Evolutionary conservation across 352 stramenopile genomes (phyloP).

Genomic region (Globisporangium iwayamae): DNA sequence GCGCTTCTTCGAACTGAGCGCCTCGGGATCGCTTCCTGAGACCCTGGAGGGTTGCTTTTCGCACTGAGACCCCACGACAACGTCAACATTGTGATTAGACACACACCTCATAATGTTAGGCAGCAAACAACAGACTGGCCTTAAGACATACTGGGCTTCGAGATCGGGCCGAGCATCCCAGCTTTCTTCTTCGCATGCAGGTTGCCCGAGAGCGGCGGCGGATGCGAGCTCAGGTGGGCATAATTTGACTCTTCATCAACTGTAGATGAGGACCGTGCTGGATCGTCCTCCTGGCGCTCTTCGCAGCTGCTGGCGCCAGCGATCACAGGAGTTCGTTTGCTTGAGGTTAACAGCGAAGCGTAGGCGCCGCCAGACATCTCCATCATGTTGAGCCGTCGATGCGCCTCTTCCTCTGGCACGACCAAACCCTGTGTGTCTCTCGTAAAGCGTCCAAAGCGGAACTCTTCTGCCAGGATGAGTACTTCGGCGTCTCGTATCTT

Average conservation of each 20-base stretch:
- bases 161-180: slow-evolving; percentile 62
- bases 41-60: slow-evolving; percentile 23
- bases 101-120: neutral
- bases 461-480: slow-evolving; percentile 73
- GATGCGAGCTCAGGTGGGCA: neutral
- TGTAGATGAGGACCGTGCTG: neutral
- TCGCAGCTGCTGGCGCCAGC: neutral
- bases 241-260: neutral
- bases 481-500: slow-evolving; percentile 67
- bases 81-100: neutral
- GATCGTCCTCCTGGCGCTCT: slow-evolving; percentile 6
- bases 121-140: neutral
- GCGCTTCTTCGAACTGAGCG: slow-evolving; percentile 63
- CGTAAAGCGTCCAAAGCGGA: slow-evolving; percentile 50
- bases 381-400: slow-evolving; percentile 50
- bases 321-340: neutral
- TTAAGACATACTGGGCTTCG: slow-evolving; percentile 40
- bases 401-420: slow-evolving; percentile 60
- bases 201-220: slow-evolving; percentile 25
- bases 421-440: slow-evolving; percentile 66
- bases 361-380: slow-evolving; percentile 54
- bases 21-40: slow-evolving; percentile 57
- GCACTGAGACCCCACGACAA: slow-evolving; percentile 15
- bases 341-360: slow-evolving; percentile 10
- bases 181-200: slow-evolving; percentile 62